phyloP scores from a whole-genome alignment of 192 early-diverging fungal species.

The Backusella psychrophila region DNA sequence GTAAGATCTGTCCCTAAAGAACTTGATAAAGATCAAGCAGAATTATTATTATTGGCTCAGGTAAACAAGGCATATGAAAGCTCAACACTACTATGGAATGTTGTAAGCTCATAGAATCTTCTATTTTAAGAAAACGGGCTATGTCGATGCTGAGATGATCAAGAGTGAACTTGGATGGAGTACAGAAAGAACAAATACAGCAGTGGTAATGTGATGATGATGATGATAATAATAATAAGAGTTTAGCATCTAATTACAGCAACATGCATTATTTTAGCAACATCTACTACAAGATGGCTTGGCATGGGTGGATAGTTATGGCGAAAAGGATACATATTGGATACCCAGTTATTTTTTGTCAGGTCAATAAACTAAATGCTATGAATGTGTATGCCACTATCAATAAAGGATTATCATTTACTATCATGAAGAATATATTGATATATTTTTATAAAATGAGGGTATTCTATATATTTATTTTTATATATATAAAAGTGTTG shows the following conservation, averaged over 20 bases:
- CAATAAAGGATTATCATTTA: background rate
- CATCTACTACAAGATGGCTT: conserved; percentile 69
- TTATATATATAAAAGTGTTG: background rate
- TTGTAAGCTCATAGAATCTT: background rate
- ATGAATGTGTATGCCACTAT: background rate
- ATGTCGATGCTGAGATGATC: conserved; percentile 41
- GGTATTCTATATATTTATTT: conserved; percentile 2
- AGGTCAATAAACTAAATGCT: background rate
- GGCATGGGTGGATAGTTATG: conserved; percentile 73
- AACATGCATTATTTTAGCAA: conserved; percentile 40
- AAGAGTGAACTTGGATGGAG: conserved; percentile 54
- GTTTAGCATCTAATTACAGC: background rate
- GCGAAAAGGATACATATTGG: conserved; percentile 52
- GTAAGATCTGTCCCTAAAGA: conserved; percentile 89
- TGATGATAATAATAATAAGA: background rate
- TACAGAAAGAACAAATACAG: conserved; percentile 46
- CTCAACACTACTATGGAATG: background rate
- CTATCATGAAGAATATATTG: background rate
- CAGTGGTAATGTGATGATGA: conserved; percentile 49
- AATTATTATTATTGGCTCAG: conserved; percentile 71
- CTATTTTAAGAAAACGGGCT: conserved; percentile 35
- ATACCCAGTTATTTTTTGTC: conserved; percentile 52
- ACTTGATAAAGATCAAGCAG: conserved; percentile 78
- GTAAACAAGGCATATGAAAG: conserved; percentile 24
- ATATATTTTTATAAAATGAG: too few relatives aligned